Percentiles rank a stretch among this genome's conserved stretches.
Conservation (phyloP, 202 grass and related monocot genomes). For the Carex sylvatica region DNA sequence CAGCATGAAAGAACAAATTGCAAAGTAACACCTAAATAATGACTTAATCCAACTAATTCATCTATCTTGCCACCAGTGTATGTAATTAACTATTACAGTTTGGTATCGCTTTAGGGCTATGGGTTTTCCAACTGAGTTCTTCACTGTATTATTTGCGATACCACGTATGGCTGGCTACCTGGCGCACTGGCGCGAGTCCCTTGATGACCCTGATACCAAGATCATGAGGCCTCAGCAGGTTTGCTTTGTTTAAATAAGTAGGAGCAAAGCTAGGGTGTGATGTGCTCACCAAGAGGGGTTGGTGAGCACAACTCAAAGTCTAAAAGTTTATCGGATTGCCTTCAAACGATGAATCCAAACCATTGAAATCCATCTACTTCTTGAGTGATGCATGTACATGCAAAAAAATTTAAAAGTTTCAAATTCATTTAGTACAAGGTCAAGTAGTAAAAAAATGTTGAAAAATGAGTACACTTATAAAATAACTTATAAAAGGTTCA, state of each 20-base stretch:
- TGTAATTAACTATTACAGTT: conserved; percentile 13
- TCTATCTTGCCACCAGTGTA: neutral
- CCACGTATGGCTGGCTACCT: conserved; percentile 96
- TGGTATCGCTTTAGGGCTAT: conserved; percentile 56
- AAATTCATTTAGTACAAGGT: no score
- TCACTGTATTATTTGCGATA: conserved; percentile 82
- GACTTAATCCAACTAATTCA: neutral
- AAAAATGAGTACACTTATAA: no score
- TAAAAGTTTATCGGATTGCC: no score
- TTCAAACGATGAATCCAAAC: no score
- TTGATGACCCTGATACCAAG: conserved; percentile 96
- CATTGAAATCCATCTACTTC: no score
- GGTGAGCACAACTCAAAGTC: no score
- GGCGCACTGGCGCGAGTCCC: conserved; percentile 93
- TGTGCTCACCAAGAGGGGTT: no score
- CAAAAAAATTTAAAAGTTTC: no score
- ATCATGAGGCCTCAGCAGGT: conserved; percentile 99
- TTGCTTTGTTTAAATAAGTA: conserved; percentile 1
- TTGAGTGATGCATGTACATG: no score
- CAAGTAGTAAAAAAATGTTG: no score
- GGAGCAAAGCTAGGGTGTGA: no score
- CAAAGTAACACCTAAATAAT: neutral
- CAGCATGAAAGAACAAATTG: neutral
- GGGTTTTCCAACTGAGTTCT: conserved; percentile 96
- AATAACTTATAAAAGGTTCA: no score